Percentiles rank a stretch among this genome's conserved stretches.
These are phyloP conservation scores for Cyberlindnera euphorbiiphila DNA, from an alignment of 805 yeast genomes.

Conservation along the genomic window DNA sequence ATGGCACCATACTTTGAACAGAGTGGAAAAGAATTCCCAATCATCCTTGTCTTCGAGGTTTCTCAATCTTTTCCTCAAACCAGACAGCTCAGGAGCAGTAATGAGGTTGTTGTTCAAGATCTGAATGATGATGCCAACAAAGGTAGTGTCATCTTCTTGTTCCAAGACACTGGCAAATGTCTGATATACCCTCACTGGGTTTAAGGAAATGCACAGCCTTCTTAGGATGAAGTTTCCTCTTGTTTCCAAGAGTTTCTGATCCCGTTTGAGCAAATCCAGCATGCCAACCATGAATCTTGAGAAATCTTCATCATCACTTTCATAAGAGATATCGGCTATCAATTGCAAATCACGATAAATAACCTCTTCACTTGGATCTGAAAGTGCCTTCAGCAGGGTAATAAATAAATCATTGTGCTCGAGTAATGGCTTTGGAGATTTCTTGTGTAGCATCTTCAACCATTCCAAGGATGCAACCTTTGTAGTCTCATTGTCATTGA, in stretches of 20 bases:
- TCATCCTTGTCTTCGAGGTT: conserved; percentile 60
- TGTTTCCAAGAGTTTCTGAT: conserved; percentile 59
- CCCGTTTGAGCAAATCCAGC: conserved; percentile 64
- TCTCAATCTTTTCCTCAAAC: conserved; percentile 64
- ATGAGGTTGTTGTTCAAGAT: conserved; percentile 81
- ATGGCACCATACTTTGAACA: conserved; percentile 89
- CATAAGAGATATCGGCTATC: conserved; percentile 66
- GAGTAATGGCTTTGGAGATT: conserved; percentile 55
- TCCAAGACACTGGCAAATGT: conserved; percentile 74
- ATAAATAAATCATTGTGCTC: conserved; percentile 64
- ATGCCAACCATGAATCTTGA: conserved; percentile 70
- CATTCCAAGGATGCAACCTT: conserved; percentile 84
- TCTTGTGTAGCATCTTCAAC: conserved; percentile 76
- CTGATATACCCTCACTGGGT: conserved; percentile 79
- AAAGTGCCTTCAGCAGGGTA: conserved; percentile 68
- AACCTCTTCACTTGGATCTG: conserved; percentile 71
- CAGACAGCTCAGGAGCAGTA: conserved; percentile 76
- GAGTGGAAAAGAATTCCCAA: conserved; percentile 62
- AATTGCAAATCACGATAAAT: conserved; percentile 69
- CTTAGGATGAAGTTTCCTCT: conserved; percentile 82
- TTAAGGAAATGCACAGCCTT: conserved; percentile 74
- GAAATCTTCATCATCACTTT: conserved; percentile 73
- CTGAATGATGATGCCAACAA: conserved; percentile 78
- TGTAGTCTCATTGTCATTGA: conserved; percentile 74
- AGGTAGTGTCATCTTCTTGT: conserved; percentile 55